phyloP scores from a whole-genome alignment of 2,329 filamentous ascomycete genomes.

The Epichloe bromicola region DNA sequence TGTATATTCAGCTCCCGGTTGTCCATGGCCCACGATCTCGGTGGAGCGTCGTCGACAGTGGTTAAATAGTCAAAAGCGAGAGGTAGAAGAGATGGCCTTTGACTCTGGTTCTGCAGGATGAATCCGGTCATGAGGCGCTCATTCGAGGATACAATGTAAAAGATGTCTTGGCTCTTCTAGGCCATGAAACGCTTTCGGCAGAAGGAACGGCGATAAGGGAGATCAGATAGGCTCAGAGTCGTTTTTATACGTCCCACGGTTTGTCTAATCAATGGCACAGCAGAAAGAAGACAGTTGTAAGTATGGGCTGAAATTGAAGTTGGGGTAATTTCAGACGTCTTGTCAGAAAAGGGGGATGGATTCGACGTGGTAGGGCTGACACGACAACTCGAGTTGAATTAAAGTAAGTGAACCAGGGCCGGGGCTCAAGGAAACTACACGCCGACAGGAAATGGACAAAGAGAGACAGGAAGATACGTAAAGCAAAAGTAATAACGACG shows the following conservation, averaged over 20 bases:
- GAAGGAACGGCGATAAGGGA: background rate
- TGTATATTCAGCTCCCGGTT: background rate
- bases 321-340: background rate
- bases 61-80: background rate
- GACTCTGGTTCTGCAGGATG: background rate
- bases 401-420: constrained; percentile 1
- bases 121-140: background rate
- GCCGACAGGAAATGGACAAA: background rate
- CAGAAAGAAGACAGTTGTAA: background rate
- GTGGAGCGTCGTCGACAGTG: background rate
- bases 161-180: background rate
- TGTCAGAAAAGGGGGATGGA: background rate
- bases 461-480: background rate
- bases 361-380: constrained; percentile 4
- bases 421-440: background rate
- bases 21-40: background rate
- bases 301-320: background rate
- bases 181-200: too few relatives aligned
- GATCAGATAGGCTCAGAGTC: background rate
- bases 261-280: background rate
- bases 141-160: background rate
- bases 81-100: background rate
- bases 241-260: background rate
- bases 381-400: background rate
- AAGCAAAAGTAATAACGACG: background rate